Percentiles rank a stretch among this genome's conserved stretches.
Conservation (phyloP, 768 basidiomycete species). For the Trametes cingulata region DNA sequence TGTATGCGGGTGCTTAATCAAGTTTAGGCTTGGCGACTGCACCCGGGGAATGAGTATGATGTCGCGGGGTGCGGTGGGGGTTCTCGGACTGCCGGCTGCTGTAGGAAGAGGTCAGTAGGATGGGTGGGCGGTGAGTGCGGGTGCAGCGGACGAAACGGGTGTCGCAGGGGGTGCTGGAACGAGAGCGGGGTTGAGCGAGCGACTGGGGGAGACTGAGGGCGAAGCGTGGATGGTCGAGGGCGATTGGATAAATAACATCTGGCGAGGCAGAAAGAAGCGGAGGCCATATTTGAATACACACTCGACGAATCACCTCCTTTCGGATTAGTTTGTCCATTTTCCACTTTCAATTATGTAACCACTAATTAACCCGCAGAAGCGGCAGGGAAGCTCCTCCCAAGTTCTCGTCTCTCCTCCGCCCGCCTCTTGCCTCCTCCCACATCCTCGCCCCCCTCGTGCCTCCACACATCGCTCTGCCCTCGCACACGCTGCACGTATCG, state of each 20-base stretch:
- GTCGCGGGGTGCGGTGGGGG: constrained; percentile 16
- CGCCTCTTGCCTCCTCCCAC: neutral
- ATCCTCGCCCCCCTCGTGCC: neutral
- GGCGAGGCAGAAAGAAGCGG: constrained; percentile 22
- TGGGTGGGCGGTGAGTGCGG: neutral
- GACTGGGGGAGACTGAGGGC: constrained; percentile 15
- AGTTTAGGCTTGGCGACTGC: constrained; percentile 16
- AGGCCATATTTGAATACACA: constrained; percentile 22
- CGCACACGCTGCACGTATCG: neutral
- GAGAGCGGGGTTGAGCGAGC: constrained; percentile 12
- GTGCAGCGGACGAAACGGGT: neutral
- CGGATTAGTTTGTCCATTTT: constrained; percentile 20
- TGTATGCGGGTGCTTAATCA: constrained; percentile 1
- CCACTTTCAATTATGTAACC: constrained; percentile 19
- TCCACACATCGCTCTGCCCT: neutral
- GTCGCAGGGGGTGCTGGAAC: neutral
- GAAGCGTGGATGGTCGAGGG: constrained; percentile 6
- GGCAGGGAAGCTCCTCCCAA: constrained; percentile 18
- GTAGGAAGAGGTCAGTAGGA: constrained; percentile 10
- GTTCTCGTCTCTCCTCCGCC: constrained; percentile 4
- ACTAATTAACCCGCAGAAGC: constrained; percentile 19
- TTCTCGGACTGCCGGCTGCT: constrained; percentile 7
- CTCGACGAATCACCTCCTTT: constrained; percentile 20
- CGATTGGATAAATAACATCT: constrained; percentile 24
- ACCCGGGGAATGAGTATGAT: constrained; percentile 6